Conservation (phyloP, 371 early-diverging fungal species). For the Mucor circinelloides region DNA sequence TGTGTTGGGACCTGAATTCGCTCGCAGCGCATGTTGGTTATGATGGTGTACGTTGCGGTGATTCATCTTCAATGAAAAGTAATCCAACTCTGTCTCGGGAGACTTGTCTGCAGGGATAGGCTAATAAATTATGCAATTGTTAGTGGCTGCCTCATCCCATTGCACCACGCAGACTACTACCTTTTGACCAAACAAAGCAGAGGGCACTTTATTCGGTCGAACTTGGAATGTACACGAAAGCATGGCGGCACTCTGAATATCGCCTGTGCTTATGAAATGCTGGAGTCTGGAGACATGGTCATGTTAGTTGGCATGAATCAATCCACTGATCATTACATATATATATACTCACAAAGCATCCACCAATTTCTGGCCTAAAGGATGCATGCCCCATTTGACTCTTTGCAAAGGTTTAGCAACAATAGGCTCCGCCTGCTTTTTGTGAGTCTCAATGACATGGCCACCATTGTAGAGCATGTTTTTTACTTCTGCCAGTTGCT, state of each 20-base stretch:
- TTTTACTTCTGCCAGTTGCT: slow-evolving; percentile 23
- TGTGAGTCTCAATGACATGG: not conserved
- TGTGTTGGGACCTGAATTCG: slow-evolving; percentile 18
- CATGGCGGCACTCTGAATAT: slow-evolving; percentile 86
- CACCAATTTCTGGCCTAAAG: slow-evolving; percentile 66
- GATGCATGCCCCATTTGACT: slow-evolving; percentile 75
- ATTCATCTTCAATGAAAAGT: slow-evolving; percentile 25
- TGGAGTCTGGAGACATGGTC: slow-evolving; percentile 49
- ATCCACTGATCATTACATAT: too few species aligned
- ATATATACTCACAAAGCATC: slow-evolving; percentile 57
- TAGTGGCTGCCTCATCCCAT: too few species aligned
- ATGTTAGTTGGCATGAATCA: not conserved
- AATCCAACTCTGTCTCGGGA: slow-evolving; percentile 30
- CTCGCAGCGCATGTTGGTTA: not conserved
- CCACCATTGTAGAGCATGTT: slow-evolving; percentile 5
- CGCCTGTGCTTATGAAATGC: slow-evolving; percentile 69
- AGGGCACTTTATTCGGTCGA: slow-evolving; percentile 14
- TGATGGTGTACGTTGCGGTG: not conserved
- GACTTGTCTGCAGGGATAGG: slow-evolving; percentile 14
- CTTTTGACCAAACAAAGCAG: slow-evolving; percentile 24
- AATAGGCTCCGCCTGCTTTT: not conserved
- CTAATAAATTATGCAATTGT: slow-evolving; percentile 1
- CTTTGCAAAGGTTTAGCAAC: slow-evolving; percentile 23
- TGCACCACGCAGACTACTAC: too few species aligned
- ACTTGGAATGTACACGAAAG: slow-evolving; percentile 73